A percentile compares a stretch with the other conserved stretches of the same genome.
These are phyloP conservation scores for Hydrangea macrophylla DNA, from an alignment of 148 eudicot genomes.

Conservation along the genomic window DNA sequence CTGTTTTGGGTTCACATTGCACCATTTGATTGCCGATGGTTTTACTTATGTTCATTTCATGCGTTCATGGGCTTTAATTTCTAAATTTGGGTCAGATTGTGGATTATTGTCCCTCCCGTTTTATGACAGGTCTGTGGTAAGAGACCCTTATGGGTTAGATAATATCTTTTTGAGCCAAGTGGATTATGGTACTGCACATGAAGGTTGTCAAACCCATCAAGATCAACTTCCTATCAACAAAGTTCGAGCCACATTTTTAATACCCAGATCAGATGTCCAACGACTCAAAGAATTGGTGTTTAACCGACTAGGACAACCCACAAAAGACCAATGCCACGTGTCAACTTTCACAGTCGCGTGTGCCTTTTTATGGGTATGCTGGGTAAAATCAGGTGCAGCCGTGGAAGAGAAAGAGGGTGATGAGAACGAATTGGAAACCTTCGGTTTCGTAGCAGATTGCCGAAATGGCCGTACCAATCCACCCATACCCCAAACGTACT, in stretches of 20 bases:
- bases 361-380: not conserved
- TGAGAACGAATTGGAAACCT: not conserved
- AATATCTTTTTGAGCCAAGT: not conserved
- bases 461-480: not conserved
- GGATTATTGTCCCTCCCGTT: too few species aligned
- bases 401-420: not conserved
- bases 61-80: not conserved
- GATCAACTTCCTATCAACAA: not conserved
- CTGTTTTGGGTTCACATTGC: constrained; percentile 16
- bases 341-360: not conserved
- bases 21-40: constrained; percentile 16
- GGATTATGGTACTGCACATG: not conserved
- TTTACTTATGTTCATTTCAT: not conserved
- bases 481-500: not conserved
- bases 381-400: not conserved
- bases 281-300: not conserved
- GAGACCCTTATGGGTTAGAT: not conserved
- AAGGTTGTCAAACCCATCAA: not conserved
- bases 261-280: not conserved
- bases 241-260: not conserved
- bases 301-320: not conserved
- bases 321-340: not conserved
- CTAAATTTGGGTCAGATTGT: constrained; percentile 1
- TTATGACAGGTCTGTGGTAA: not conserved
- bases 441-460: not conserved